Evolutionary conservation across 371 early-diverging fungal species (phyloP).

Genomic region (Coemansia sp.): DNA sequence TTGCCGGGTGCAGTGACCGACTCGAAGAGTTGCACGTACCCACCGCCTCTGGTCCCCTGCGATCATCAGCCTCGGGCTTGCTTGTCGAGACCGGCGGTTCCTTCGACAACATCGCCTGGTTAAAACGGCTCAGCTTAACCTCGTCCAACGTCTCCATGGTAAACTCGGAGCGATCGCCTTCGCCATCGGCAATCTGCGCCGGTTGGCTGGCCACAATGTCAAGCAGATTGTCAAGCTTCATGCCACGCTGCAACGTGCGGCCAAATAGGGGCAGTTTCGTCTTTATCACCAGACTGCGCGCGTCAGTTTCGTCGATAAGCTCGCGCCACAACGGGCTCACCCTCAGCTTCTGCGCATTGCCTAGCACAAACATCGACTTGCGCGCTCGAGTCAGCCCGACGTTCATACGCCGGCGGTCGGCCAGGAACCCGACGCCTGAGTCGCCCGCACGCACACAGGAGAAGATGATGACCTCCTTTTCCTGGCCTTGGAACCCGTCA

Average conservation of each 20-base stretch:
- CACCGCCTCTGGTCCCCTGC: background rate
- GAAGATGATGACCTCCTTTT: slow-evolving; percentile 94
- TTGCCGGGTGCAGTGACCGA: slow-evolving; percentile 5
- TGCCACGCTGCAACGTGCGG: background rate
- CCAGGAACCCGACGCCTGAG: slow-evolving; percentile 87
- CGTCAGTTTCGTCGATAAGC: slow-evolving; percentile 60
- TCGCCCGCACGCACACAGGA: slow-evolving; percentile 88
- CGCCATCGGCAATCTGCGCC: slow-evolving; percentile 20
- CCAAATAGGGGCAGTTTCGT: slow-evolving; percentile 34
- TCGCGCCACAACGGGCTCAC: slow-evolving; percentile 40
- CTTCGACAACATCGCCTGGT: slow-evolving; percentile 5
- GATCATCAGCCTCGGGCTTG: background rate
- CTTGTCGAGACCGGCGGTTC: background rate
- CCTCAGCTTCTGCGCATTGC: slow-evolving; percentile 57
- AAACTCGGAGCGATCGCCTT: slow-evolving; percentile 42
- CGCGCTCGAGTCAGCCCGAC: slow-evolving; percentile 95
- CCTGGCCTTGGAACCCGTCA: slow-evolving; percentile 99
- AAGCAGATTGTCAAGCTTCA: slow-evolving; percentile 7
- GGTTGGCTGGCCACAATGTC: background rate
- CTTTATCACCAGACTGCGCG: slow-evolving; percentile 53
- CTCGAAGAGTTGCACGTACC: background rate
- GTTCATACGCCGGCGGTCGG: slow-evolving; percentile 89
- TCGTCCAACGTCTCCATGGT: slow-evolving; percentile 33
- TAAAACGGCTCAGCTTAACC: slow-evolving; percentile 5
- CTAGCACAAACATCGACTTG: slow-evolving; percentile 86